Evolutionary conservation across 2,329 filamentous ascomycete species (phyloP), one percentile per base, ranked within the genome.

Genomic region (Pseudophaeomoniella oleicola): DNA sequence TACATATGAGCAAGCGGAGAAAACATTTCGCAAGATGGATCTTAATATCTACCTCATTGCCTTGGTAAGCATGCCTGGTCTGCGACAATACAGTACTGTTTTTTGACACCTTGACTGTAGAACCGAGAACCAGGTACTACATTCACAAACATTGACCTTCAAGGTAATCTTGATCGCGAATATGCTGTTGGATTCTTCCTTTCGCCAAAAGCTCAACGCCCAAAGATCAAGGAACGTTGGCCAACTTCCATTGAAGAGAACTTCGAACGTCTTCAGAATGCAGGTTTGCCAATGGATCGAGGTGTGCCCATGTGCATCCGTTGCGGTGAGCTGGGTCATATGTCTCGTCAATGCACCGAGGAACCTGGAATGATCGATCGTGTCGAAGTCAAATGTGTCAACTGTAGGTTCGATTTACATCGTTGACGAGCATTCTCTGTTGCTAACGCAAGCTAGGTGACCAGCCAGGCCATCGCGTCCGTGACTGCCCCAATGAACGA

Each of bases 11-110:
- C 61, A 62, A 2, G 61, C 74, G 6, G 70, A 73, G 46, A 54
- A 55, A 14, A 62, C 62, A 34, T 61, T 74, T 43, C 67, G 69
- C 6, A 52, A 57, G 4, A 62, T 68, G 3, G 50, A 53, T 1
- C 53, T 64, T 36, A 62, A 58, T 4, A 47, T 72, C 42, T 66
- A 63, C 46, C 51, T 74, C n/a, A 68, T 74, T 42, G 71, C 62
- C 10, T 52, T 66, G 46, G 58, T 68, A 50, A 50, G 48, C 30
- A 13, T 14, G 12, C 17, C 30, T n/a, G n/a, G n/a, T n/a, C n/a
- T n/a, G n/a, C n/a, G n/a, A n/a, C n/a, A n/a, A n/a, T n/a, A n/a
- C n/a, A n/a, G n/a, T 34, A 3, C 10, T n/a, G n/a, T n/a, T n/a
- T n/a, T n/a, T 3, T 3, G 14, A 15, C 9, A 5, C n/a, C 13